phyloP scores from a whole-genome alignment of 2,329 filamentous ascomycete species.

The Pseudogymnoascus sp. region DNA sequence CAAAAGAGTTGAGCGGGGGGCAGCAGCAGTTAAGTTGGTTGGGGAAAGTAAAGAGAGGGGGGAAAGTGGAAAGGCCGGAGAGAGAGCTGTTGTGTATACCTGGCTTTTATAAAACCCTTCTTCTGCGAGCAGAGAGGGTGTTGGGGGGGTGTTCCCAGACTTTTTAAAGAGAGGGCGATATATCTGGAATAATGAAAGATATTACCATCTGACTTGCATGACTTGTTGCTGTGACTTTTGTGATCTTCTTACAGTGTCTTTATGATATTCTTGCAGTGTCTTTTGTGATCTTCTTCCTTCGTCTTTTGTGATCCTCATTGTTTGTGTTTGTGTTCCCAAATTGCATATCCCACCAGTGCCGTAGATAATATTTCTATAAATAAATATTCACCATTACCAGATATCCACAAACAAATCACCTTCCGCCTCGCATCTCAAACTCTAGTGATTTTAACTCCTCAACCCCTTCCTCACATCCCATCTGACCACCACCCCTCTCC shows the following conservation, averaged over 20 bases:
- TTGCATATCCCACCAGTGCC: neutral
- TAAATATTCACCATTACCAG: neutral
- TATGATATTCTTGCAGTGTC: neutral
- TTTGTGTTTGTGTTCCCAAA: neutral
- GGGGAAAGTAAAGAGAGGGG: neutral
- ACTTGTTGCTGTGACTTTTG: neutral
- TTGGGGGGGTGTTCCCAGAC: neutral
- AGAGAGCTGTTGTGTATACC: neutral
- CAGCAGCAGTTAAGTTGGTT: neutral
- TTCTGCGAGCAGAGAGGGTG: constrained; percentile 1
- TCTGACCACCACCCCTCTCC: neutral
- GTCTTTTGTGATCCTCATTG: neutral
- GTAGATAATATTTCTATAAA: neutral
- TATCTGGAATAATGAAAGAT: constrained; percentile 9
- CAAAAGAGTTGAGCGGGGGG: neutral
- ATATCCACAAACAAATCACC: neutral
- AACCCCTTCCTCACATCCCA: neutral
- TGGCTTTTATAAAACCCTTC: neutral
- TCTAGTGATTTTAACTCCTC: neutral
- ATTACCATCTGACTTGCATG: neutral
- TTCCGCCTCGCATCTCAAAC: neutral
- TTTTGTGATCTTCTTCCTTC: neutral
- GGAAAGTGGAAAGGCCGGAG: neutral
- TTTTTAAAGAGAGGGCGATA: constrained; percentile 6
- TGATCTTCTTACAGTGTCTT: neutral